Evolutionary conservation across 2,329 filamentous ascomycete species (phyloP).

Genomic region (Colletotrichum trifolii): DNA sequence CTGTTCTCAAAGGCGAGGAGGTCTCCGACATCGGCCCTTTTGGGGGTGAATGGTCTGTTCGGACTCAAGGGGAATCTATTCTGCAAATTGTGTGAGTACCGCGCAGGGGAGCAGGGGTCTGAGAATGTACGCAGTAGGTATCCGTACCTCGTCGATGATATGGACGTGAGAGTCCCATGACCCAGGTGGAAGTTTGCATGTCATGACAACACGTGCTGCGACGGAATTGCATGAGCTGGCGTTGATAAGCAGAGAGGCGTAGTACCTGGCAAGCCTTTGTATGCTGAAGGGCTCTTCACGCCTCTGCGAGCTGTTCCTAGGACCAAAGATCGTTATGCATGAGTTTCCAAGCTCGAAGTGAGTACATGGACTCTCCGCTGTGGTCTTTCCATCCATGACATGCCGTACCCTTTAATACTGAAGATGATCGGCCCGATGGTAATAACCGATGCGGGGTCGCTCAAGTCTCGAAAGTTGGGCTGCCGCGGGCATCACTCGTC

Average conservation of each 20-base stretch:
- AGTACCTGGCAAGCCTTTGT: not conserved
- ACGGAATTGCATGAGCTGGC: not conserved
- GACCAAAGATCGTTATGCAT: no score
- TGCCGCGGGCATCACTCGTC: no score
- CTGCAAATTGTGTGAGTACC: not conserved
- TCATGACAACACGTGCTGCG: not conserved
- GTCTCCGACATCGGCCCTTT: conserved; percentile 1
- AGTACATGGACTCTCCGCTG: no score
- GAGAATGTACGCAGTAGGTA: no score
- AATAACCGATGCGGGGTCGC: not conserved
- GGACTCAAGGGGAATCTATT: conserved; percentile 2
- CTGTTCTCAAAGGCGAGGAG: not conserved
- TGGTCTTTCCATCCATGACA: no score
- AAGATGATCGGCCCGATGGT: not conserved
- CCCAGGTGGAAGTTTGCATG: not conserved
- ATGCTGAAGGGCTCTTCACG: no score
- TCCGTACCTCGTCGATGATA: conserved; percentile 14
- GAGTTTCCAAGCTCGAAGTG: no score
- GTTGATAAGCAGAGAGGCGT: not conserved
- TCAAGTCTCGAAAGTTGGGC: no score
- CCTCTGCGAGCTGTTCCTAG: no score
- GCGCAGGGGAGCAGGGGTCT: not conserved
- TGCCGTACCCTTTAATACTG: no score
- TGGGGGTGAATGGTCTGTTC: conserved; percentile 6
- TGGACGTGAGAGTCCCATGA: conserved; percentile 16